A percentile compares a stretch with the other conserved stretches of the same genome.
Conservation (phyloP, 83 land plant genomes). For the Picea abies region DNA sequence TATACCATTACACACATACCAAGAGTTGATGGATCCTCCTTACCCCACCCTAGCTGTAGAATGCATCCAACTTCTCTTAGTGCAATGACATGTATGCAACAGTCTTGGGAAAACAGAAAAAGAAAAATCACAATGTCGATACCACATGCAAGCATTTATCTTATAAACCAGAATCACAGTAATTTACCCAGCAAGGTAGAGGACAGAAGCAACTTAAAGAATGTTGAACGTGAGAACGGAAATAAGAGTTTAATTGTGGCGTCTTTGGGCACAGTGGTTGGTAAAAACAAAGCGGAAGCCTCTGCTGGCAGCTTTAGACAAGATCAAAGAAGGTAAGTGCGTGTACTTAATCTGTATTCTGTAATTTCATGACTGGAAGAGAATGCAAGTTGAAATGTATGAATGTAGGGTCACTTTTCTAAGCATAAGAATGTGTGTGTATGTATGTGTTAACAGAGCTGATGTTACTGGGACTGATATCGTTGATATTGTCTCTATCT, state of each 20-base stretch:
- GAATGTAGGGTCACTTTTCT: slow-evolving; percentile 5
- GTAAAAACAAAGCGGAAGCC: slow-evolving; percentile 72
- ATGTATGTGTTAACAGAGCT: slow-evolving; percentile 46
- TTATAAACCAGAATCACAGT: too few species aligned
- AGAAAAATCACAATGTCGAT: too few species aligned
- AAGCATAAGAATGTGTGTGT: not conserved
- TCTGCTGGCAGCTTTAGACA: slow-evolving; percentile 58
- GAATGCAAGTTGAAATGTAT: not conserved
- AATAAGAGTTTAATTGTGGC: not conserved
- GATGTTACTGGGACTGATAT: slow-evolving; percentile 84
- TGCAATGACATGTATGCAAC: too few species aligned
- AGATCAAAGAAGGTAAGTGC: slow-evolving; percentile 65
- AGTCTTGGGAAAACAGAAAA: too few species aligned
- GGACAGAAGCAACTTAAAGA: too few species aligned
- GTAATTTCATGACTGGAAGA: not conserved
- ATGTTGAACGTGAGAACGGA: too few species aligned
- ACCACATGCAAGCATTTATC: too few species aligned
- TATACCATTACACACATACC: too few species aligned
- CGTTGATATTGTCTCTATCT: slow-evolving; percentile 68
- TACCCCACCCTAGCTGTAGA: too few species aligned
- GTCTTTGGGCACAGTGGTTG: slow-evolving; percentile 50
- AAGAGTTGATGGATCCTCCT: too few species aligned
- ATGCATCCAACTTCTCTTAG: too few species aligned
- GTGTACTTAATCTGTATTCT: not conserved
- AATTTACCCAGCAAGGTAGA: too few species aligned